Evolutionary conservation across 75 land plant genomes (phyloP), one percentile per base, ranked within the genome.

Genomic region (Isoetes taiwanensis): DNA sequence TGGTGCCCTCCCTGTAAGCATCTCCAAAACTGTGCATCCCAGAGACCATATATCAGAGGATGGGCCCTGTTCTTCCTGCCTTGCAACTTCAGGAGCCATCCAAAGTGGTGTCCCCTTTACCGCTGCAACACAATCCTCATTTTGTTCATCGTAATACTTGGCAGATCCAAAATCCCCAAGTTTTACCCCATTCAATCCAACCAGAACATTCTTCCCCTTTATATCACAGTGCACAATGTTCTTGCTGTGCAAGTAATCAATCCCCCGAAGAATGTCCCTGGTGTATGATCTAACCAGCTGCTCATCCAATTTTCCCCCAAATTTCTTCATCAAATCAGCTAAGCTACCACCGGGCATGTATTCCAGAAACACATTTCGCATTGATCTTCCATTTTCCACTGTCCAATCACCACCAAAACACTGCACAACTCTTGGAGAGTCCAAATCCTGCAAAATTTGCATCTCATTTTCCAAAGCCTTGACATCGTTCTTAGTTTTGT

Each of bases 141-240:
- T 48, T 29, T 20, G 48, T 27, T 42, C 62, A 6, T 23, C 32
- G 10, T 65, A 25, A 5, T 61, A 25, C 68, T 46, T 73, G 20
- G 97, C 79, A 0, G 89, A 67, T 0, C 97, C 97, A 41, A 91
- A 87, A 48, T 91, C 97, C 1, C 85, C 82, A 4, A 91, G 74
- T 63, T 91, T 91, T 16, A 71, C 81, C 1, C 27, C 58, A 11
- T 52, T 73, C 21, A 35, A 46, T 2, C 62, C 68, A 6, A 78
- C 64, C 10, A 79, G 60, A 0, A 78, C 40, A 30, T 82, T 78
- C 58, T 63, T 64, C 28, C 76, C 82, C 67, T 87, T 87, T 34
- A 87, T 72, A 43, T 87, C 94, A 30, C 94, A 80, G 58, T 87
- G 94, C 35, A 71, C 90, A 11, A 87, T 46, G 5, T 82, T 79